These are phyloP conservation scores for Rhypophila decipiens DNA, from an alignment of 495 filamentous ascomycete genomes.

Conservation along the genomic window DNA sequence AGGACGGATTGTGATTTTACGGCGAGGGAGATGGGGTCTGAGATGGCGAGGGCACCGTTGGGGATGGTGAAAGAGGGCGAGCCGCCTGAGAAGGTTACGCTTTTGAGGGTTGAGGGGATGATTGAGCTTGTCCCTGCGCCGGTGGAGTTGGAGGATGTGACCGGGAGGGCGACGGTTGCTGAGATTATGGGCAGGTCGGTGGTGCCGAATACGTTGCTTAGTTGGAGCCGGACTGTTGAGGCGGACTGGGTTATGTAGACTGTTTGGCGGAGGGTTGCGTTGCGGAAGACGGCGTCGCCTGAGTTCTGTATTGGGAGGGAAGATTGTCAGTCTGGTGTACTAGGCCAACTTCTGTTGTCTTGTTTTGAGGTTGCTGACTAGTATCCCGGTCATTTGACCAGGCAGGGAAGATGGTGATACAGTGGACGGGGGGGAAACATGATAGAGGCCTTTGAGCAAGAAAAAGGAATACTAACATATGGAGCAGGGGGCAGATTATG, in stretches of 20 bases:
- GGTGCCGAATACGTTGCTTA: constrained; percentile 57
- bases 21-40: constrained; percentile 50
- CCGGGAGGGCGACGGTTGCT: constrained; percentile 48
- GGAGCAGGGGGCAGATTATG: constrained; percentile 47
- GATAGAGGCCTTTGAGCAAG: not conserved
- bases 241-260: constrained; percentile 44
- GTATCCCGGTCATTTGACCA: too few species aligned
- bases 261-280: constrained; percentile 58
- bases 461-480: constrained; percentile 42
- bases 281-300: constrained; percentile 23
- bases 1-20: constrained; percentile 38
- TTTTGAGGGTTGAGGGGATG: constrained; percentile 31
- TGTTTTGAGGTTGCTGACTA: too few species aligned
- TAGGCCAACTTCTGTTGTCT: too few species aligned
- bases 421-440: not conserved
- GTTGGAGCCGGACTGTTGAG: constrained; percentile 41
- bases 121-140: constrained; percentile 37
- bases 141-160: constrained; percentile 20
- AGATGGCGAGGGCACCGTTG: constrained; percentile 49
- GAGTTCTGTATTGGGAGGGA: constrained; percentile 16
- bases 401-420: not conserved
- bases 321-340: not conserved
- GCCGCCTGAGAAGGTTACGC: constrained; percentile 48
- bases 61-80: constrained; percentile 38
- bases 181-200: constrained; percentile 50